Conservation (phyloP, 2,329 filamentous ascomycete genomes). For the Penicillium paneum region DNA sequence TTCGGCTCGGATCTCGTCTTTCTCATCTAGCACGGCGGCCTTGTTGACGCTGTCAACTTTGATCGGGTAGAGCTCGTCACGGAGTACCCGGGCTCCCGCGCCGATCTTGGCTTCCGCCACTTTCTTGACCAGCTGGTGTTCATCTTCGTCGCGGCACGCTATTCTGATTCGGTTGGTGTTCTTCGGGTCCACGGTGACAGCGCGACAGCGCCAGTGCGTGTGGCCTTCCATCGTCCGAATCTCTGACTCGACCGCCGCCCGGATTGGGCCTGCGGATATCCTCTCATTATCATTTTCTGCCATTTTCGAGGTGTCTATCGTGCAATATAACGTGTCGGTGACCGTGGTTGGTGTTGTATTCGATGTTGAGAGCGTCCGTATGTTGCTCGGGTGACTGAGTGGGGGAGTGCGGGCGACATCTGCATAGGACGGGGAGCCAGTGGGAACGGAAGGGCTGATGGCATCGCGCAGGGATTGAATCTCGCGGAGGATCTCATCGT, state of each 20-base stretch:
- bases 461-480: too few relatives aligned
- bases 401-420: conserved; percentile 12
- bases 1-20: conserved; percentile 5
- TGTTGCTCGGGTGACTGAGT: conserved; percentile 19
- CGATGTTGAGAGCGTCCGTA: conserved; percentile 15
- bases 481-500: conserved; percentile 20
- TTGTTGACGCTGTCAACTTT: conserved; percentile 14
- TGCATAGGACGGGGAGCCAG: too few relatives aligned
- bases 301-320: conserved; percentile 16
- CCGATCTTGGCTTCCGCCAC: not conserved
- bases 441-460: too few relatives aligned
- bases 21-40: conserved; percentile 10
- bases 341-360: conserved; percentile 17
- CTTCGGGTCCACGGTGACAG: not conserved
- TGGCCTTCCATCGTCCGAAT: conserved; percentile 8
- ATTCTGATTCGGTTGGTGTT: conserved; percentile 7
- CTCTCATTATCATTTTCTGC: not conserved
- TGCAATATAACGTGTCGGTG: conserved; percentile 16
- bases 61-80: conserved; percentile 9
- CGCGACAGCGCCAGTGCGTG: not conserved
- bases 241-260: conserved; percentile 1
- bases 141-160: not conserved
- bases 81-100: not conserved
- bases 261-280: conserved; percentile 2
- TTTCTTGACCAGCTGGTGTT: conserved; percentile 1